Conservation (phyloP, 225 moss, liverwort and hornwort species). For the Takakia lepidozioides region DNA sequence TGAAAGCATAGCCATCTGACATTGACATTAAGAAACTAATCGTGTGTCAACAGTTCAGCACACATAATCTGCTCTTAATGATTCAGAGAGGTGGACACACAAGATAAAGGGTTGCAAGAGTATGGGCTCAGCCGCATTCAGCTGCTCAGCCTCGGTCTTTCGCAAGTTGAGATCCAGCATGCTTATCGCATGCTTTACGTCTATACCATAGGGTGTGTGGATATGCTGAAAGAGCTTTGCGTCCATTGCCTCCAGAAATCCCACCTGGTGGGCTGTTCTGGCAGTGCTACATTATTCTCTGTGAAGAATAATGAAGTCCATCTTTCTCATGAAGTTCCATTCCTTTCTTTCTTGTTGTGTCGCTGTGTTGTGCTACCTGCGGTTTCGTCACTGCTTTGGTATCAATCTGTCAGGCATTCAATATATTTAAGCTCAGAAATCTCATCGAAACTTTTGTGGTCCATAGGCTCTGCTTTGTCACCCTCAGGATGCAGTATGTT, state of each 20-base stretch:
- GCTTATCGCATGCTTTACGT: constrained; percentile 12
- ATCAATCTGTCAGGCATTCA: too few relatives aligned
- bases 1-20: background rate
- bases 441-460: too few relatives aligned
- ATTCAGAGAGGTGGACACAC: constrained; percentile 5
- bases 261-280: constrained; percentile 8
- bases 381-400: too few relatives aligned
- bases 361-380: too few relatives aligned
- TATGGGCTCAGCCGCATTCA: constrained; percentile 2
- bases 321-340: too few relatives aligned
- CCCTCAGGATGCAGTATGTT: too few relatives aligned
- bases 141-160: constrained; percentile 7
- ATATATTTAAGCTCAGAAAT: too few relatives aligned
- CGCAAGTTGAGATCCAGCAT: constrained; percentile 4
- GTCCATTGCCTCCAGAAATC: constrained; percentile 9
- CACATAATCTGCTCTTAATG: too few relatives aligned
- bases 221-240: constrained; percentile 10
- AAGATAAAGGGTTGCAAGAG: constrained; percentile 8
- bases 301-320: constrained; percentile 10
- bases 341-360: too few relatives aligned
- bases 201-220: constrained; percentile 6
- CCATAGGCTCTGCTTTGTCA: too few relatives aligned
- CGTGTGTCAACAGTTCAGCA: too few relatives aligned
- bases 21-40: too few relatives aligned
- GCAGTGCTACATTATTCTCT: constrained; percentile 4